Conservation (phyloP, 2,329 filamentous ascomycete species). For the Chaetomium olivaceum region DNA sequence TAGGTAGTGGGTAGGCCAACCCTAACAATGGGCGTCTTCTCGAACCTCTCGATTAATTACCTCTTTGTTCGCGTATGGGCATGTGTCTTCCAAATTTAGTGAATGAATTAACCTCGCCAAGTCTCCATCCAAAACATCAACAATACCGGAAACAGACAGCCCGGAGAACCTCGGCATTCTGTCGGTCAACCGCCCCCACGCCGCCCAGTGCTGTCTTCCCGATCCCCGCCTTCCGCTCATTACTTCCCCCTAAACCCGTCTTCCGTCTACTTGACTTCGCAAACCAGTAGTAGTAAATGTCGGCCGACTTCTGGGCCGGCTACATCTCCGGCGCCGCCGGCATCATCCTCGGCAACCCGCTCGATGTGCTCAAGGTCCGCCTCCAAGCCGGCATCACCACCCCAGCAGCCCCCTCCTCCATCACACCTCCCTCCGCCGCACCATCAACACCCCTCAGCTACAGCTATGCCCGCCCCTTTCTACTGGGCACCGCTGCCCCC, state of each 20-base stretch:
- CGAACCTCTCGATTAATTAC: background rate
- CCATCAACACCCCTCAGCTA: slow-evolving; percentile 1
- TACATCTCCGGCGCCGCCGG: slow-evolving; percentile 84
- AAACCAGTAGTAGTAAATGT: slow-evolving; percentile 54
- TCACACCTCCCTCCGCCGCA: background rate
- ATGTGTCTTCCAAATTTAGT: background rate
- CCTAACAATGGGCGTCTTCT: background rate
- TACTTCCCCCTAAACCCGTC: background rate
- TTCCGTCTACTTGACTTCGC: background rate
- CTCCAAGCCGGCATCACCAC: slow-evolving; percentile 62
- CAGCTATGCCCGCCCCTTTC: slow-evolving; percentile 17
- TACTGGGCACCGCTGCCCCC: slow-evolving; percentile 75
- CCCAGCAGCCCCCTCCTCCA: background rate
- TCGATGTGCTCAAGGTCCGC: slow-evolving; percentile 70
- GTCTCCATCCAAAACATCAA: background rate
- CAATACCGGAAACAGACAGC: background rate
- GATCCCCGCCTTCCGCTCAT: background rate
- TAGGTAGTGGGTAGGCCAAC: background rate
- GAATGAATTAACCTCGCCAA: background rate
- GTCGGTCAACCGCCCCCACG: background rate
- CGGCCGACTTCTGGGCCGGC: slow-evolving; percentile 90
- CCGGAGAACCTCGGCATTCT: background rate
- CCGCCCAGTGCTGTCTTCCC: background rate
- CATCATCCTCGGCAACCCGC: slow-evolving; percentile 85
- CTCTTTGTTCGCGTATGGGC: background rate